Percentiles rank a stretch among this genome's conserved stretches.
These are phyloP conservation scores for Phlebopus sp. DNA, from an alignment of 1,284 basidiomycete genomes.

Conservation along the genomic window DNA sequence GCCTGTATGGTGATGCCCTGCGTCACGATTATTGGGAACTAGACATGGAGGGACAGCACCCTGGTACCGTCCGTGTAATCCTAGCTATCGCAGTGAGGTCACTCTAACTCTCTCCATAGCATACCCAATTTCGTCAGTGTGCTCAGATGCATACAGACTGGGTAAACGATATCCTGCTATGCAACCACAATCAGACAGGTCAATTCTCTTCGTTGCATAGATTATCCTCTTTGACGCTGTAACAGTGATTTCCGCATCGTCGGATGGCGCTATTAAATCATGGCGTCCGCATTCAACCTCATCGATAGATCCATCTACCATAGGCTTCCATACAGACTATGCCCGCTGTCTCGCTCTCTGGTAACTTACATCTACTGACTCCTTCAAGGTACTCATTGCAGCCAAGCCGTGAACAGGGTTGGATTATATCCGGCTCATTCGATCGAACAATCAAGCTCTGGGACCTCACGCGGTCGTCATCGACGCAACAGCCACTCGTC, in stretches of 20 bases:
- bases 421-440: constrained; percentile 93
- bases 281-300: constrained; percentile 83
- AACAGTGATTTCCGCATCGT: constrained; percentile 88
- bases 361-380: constrained; percentile 34
- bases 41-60: constrained; percentile 48
- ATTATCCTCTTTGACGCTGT: constrained; percentile 8
- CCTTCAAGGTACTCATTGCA: constrained; percentile 15
- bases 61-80: constrained; percentile 46
- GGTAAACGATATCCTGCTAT: constrained; percentile 94
- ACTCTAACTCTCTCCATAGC: constrained; percentile 32
- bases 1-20: constrained; percentile 42
- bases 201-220: constrained; percentile 17
- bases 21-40: constrained; percentile 81
- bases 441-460: constrained; percentile 93
- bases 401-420: constrained; percentile 68
- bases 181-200: constrained; percentile 91
- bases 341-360: constrained; percentile 83
- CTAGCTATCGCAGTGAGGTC: constrained; percentile 3
- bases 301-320: constrained; percentile 55
- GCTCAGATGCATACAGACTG: constrained; percentile 90
- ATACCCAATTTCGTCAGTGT: constrained; percentile 73
- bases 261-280: constrained; percentile 91
- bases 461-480: constrained; percentile 66
- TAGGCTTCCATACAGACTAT: constrained; percentile 93
- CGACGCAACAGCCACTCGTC: constrained; percentile 44